Evolutionary conservation across 164 flowering plant species (phyloP).

Genomic region (Stephania cephalantha): DNA sequence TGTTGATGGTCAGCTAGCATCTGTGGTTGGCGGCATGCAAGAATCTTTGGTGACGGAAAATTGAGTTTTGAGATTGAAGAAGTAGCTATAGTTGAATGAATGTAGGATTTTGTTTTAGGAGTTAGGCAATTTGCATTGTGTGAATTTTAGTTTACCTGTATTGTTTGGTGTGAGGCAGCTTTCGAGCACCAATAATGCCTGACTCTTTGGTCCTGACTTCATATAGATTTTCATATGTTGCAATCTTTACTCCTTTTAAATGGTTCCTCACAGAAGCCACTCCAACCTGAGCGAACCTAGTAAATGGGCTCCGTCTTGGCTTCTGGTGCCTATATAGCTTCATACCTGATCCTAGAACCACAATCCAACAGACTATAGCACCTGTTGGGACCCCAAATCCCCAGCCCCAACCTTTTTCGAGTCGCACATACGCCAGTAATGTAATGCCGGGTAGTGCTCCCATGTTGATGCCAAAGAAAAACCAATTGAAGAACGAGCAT

Average conservation of each 20-base stretch:
- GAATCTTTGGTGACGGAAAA: too few relatives aligned
- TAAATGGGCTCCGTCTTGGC: constrained; percentile 71
- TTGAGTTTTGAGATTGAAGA: too few relatives aligned
- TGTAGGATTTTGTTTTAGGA: too few relatives aligned
- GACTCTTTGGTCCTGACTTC: constrained; percentile 50
- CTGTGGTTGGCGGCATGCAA: too few relatives aligned
- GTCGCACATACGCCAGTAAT: constrained; percentile 41
- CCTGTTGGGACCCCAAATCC: constrained; percentile 53
- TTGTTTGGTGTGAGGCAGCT: constrained; percentile 45
- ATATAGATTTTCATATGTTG: constrained; percentile 23
- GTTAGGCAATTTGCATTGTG: too few relatives aligned
- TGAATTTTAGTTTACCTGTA: constrained; percentile 30
- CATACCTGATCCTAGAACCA: constrained; percentile 33
- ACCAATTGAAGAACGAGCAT: constrained; percentile 70
- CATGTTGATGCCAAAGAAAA: constrained; percentile 71
- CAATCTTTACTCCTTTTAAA: constrained; percentile 26
- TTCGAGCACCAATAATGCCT: constrained; percentile 49
- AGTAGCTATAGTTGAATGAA: too few relatives aligned
- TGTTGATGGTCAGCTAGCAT: too few relatives aligned
- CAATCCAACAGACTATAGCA: constrained; percentile 29
- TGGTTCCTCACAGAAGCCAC: constrained; percentile 46
- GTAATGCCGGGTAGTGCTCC: constrained; percentile 60
- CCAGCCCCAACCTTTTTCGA: constrained; percentile 45
- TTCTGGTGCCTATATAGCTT: constrained; percentile 45
- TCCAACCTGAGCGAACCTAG: constrained; percentile 59